A percentile compares a stretch with the other conserved stretches of the same genome.
phyloP scores from a whole-genome alignment of 305 asterid species.

The Solanum hybrid region DNA sequence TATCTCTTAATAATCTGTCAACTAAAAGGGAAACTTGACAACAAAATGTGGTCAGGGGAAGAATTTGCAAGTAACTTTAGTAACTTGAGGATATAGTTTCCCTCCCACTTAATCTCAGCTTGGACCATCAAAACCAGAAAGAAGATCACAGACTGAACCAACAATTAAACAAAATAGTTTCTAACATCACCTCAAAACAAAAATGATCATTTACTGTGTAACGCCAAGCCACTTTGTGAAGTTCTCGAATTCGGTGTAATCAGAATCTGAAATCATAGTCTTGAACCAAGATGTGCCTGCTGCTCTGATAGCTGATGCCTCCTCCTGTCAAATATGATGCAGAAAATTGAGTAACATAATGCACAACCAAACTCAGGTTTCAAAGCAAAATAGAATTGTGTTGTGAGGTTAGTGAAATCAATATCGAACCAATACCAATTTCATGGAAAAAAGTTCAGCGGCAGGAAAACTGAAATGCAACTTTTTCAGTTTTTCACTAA shows the following conservation, averaged over 20 bases:
- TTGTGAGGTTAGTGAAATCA: neutral
- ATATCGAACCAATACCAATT: neutral
- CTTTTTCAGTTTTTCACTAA: neutral
- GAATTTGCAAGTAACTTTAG: neutral
- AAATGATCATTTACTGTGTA: constrained; percentile 31
- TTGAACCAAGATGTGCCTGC: constrained; percentile 77
- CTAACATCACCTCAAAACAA: neutral
- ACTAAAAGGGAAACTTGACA: neutral
- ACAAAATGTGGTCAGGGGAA: neutral
- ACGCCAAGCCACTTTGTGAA: constrained; percentile 88
- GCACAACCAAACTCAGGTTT: neutral
- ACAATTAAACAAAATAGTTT: neutral
- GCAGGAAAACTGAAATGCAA: neutral
- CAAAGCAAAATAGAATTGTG: neutral
- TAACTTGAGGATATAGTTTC: neutral
- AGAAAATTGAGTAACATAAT: neutral
- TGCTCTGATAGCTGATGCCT: constrained; percentile 47
- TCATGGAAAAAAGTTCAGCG: neutral
- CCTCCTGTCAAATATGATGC: constrained; percentile 38
- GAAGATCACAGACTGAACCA: neutral
- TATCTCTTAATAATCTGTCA: neutral
- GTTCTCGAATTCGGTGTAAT: constrained; percentile 69
- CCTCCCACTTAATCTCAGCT: neutral
- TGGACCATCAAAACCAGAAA: neutral
- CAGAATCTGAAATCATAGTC: constrained; percentile 80